Evolutionary conservation across 139 green algal genomes (phyloP), one percentile per base, ranked within the genome.

Genomic region (Chlamydomonas incerta): DNA sequence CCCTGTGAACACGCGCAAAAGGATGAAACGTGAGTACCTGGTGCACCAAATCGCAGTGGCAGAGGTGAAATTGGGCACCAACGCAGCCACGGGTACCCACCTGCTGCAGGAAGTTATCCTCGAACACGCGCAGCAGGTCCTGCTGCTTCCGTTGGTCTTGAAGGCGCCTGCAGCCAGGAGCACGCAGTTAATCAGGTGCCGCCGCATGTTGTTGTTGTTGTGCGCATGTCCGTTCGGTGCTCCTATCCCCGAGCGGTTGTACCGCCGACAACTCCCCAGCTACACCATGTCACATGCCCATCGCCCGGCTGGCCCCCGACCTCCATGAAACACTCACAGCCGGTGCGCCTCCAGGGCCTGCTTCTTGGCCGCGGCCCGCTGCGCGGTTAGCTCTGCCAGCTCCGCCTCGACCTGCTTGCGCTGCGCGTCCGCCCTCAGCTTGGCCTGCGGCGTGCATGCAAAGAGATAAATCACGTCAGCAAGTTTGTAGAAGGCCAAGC

Each of bases 111-210:
- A 86, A 86, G 35, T 86, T 86, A 0, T 86, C 80, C 35, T 86
- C 80, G 20, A 86, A 86, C 4, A 86, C 68, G 1, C 80, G 80
- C 28, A 58, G 31, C 34, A 86, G 80, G 1, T 86, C 80, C 55
- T 60, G 41, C 67, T 86, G 68, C 55, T 86, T 86, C 28, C 68
- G 67, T 29, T 79, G 68, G 68, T 86, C 80, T 23, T 41, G 52
- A 24, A 86, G 33, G 0, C 57, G 80, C 80, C 80, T 86, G 69
- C 24, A 1, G 55, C 55, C 8, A 2, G 55, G 11, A 60, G 55
- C 55, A 67, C 2, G 24, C 60, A 67, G 60, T n/a, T 1, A 26
- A 57, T 20, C 50, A 57, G 11, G 50, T 57, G 50, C 50, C 50
- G 14, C 50, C 11, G 50, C 50, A 20, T 20, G 50, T 10, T 57